These are phyloP conservation scores for Polymyxa betae DNA, from an alignment of 208 protist species.

Conservation along the genomic window DNA sequence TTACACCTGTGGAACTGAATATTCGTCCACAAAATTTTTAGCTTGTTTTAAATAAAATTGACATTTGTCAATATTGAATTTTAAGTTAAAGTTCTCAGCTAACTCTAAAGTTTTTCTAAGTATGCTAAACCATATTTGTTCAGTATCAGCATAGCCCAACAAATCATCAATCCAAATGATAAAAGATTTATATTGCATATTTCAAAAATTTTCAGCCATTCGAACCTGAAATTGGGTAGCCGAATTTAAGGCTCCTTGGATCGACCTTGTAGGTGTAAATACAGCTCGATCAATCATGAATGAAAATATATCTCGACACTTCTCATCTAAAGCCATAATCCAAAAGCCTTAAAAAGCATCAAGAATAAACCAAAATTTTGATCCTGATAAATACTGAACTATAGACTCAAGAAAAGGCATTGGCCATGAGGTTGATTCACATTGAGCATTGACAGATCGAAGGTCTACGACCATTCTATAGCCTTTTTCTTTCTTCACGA, in stretches of 20 bases:
- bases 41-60: not conserved
- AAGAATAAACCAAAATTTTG: not conserved
- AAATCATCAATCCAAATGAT: constrained; percentile 8
- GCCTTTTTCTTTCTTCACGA: not conserved
- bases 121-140: not conserved
- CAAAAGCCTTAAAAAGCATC: not conserved
- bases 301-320: not conserved
- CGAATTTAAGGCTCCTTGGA: not conserved
- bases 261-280: no score
- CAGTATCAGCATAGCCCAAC: not conserved
- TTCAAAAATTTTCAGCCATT: not conserved
- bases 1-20: no score
- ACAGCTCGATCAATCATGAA: no score
- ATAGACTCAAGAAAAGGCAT: no score
- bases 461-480: not conserved
- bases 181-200: not conserved
- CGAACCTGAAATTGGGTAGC: not conserved
- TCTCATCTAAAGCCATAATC: not conserved
- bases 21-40: not conserved
- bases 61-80: no score
- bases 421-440: not conserved
- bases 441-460: not conserved
- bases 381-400: no score
- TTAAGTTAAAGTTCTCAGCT: not conserved
- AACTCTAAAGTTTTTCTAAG: not conserved